These are phyloP conservation scores for Trypethelium eluteriae DNA, from an alignment of 495 filamentous ascomycete genomes.

Conservation along the genomic window DNA sequence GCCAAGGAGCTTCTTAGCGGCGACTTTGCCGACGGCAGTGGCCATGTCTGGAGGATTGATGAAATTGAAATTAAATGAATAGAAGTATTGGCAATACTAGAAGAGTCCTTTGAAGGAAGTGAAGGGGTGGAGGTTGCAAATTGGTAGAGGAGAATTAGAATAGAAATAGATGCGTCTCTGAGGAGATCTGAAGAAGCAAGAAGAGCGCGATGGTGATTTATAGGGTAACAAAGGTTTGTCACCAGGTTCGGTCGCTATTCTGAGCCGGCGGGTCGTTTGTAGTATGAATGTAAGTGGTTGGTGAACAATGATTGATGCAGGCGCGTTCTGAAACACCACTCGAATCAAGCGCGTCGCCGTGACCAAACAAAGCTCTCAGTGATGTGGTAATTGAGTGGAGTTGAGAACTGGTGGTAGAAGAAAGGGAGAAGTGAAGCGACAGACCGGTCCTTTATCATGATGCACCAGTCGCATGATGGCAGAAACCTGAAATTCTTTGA, in stretches of 20 bases:
- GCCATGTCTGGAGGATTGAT: constrained; percentile 28
- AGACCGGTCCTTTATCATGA: neutral
- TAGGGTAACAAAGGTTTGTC: neutral
- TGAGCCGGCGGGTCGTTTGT: neutral
- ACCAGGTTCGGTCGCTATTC: neutral
- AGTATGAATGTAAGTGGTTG: neutral
- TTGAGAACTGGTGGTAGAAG: neutral
- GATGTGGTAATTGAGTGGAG: neutral
- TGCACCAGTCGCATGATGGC: neutral
- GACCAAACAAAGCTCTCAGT: neutral
- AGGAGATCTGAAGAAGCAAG: neutral
- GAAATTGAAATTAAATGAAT: neutral
- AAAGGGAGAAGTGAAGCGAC: neutral
- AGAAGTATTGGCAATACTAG: neutral
- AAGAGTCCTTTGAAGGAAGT: neutral
- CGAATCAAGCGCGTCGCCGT: constrained; percentile 8
- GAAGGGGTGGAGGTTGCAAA: neutral
- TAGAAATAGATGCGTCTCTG: neutral
- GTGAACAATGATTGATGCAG: constrained; percentile 9
- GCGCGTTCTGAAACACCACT: constrained; percentile 11
- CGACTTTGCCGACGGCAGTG: constrained; percentile 31
- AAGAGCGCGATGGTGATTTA: neutral
- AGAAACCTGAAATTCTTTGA: constrained; percentile 1
- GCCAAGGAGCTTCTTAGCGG: constrained; percentile 37
- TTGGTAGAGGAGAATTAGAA: neutral